Evolutionary conservation across 2,329 filamentous ascomycete species (phyloP).

Genomic region (Bipolaris zeicola): DNA sequence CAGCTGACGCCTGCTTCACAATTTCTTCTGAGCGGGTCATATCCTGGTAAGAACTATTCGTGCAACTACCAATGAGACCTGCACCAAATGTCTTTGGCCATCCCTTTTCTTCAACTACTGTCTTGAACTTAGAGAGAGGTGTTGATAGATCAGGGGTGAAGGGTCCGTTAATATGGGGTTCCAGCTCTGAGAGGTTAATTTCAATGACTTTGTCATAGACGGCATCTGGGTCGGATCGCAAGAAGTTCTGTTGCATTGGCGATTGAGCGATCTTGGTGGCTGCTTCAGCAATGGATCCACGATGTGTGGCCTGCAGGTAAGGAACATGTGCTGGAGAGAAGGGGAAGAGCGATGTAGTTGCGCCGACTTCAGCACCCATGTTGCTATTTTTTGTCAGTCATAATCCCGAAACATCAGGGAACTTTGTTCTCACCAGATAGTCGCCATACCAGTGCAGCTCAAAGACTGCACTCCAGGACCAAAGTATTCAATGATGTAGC

Average conservation of each 20-base stretch:
- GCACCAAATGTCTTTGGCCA: conserved; percentile 94
- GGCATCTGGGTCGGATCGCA: conserved; percentile 79
- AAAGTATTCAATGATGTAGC: conserved; percentile 92
- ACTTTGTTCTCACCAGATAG: conserved; percentile 60
- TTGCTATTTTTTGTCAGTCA: conserved; percentile 12
- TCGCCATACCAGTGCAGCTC: conserved; percentile 92
- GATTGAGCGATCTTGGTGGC: conserved; percentile 66
- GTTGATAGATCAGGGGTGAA: conserved; percentile 96
- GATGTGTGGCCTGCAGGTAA: conserved; percentile 85
- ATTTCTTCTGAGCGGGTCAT: conserved; percentile 96
- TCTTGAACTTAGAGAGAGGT: conserved; percentile 86
- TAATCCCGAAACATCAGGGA: not conserved
- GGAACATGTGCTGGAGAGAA: conserved; percentile 83
- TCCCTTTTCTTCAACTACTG: conserved; percentile 78
- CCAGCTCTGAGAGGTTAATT: conserved; percentile 86
- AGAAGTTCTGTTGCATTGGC: conserved; percentile 65
- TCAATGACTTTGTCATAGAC: conserved; percentile 90
- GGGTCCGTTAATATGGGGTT: conserved; percentile 96
- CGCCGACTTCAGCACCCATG: conserved; percentile 79
- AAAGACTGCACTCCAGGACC: conserved; percentile 88
- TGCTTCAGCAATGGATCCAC: conserved; percentile 70
- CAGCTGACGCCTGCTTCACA: conserved; percentile 85
- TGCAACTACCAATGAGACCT: conserved; percentile 95
- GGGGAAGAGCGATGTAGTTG: conserved; percentile 94
- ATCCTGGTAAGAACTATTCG: conserved; percentile 97